Base-by-base conservation (phyloP, 768 basidiomycete species). In the Solioccasus polychromus region DNA sequence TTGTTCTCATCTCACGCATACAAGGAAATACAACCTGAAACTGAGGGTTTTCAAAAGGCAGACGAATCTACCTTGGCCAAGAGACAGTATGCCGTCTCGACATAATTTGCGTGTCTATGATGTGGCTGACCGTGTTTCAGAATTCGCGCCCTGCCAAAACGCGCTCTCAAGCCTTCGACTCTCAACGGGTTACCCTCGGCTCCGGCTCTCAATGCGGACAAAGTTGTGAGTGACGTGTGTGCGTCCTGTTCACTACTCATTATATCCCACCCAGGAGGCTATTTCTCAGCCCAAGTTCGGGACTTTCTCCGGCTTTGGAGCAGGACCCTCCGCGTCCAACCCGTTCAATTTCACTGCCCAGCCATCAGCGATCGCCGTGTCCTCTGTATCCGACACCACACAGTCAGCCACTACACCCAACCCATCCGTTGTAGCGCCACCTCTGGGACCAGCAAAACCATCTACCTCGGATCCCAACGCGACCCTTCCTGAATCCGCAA, bases 141-240 rank as follows among this genome's bases (percentile, higher is more conserved):
- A 58, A 88, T 89, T 62, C 77, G 76, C 40, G 78, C 66, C 20
- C 66, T 89, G 22, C 87, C 87, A 0, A 83, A 79, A 53, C 73
- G 76, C 54, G 70, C 55, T 15, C 55, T 58, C 34, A 47, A 44
- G 31, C 39, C 49, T 26, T 53, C 59, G 31, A 61, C 53, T 45
- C 48, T 58, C 41, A 58, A 52, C 31, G 52, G 65, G 36, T 19
- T 57, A 7, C 30, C 53, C 14, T 71, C 62, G 61, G 46, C 50
- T 39, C 54, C 51, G 17, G 47, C 55, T 44, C 50, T 54, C 24
- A 47, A 60, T 22, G 41, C 50, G 17, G 54, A 59, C n/a, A 59
- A 59, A 46, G 48, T 25, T 0, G 59, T 63, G 49, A 57, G 61
- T 53, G 52, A 51, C 39, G 57, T 56, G 53, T 45, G 49, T 51